phyloP scores from a whole-genome alignment of 2,329 filamentous ascomycete species.

The Fusarium globosum region DNA sequence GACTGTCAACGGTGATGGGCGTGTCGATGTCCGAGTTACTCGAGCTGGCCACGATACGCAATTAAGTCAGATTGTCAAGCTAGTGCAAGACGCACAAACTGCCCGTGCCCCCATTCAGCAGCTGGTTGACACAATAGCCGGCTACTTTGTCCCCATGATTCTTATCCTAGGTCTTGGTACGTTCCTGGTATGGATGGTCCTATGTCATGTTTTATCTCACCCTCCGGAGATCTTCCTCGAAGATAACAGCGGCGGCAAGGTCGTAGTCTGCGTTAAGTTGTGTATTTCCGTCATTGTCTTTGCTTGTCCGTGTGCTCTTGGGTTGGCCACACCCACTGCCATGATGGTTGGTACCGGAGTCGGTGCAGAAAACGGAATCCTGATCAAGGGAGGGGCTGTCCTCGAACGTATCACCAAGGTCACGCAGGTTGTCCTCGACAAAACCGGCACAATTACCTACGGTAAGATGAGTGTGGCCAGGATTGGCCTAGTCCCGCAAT shows the following conservation, averaged over 20 bases:
- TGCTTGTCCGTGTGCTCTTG: constrained; percentile 94
- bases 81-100: constrained; percentile 97
- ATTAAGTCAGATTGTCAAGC: constrained; percentile 95
- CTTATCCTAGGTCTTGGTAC: constrained; percentile 85
- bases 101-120: constrained; percentile 93
- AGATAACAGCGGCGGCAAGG: constrained; percentile 83
- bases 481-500: constrained; percentile 70
- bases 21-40: constrained; percentile 91
- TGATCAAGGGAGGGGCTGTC: constrained; percentile 95
- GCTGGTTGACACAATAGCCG: constrained; percentile 88
- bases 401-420: constrained; percentile 91
- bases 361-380: constrained; percentile 92
- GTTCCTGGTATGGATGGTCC: constrained; percentile 92
- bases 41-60: constrained; percentile 94
- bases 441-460: constrained; percentile 93
- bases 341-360: constrained; percentile 99
- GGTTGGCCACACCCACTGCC: constrained; percentile 94
- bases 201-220: constrained; percentile 84
- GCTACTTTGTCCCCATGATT: constrained; percentile 93
- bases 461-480: constrained; percentile 93
- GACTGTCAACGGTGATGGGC: constrained; percentile 93
- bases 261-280: constrained; percentile 97
- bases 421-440: constrained; percentile 91
- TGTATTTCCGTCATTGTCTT: constrained; percentile 99
- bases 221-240: constrained; percentile 89